These are phyloP conservation scores for Conringia planisiliqua DNA, from an alignment of 345 rosid genomes.

Conservation along the genomic window DNA sequence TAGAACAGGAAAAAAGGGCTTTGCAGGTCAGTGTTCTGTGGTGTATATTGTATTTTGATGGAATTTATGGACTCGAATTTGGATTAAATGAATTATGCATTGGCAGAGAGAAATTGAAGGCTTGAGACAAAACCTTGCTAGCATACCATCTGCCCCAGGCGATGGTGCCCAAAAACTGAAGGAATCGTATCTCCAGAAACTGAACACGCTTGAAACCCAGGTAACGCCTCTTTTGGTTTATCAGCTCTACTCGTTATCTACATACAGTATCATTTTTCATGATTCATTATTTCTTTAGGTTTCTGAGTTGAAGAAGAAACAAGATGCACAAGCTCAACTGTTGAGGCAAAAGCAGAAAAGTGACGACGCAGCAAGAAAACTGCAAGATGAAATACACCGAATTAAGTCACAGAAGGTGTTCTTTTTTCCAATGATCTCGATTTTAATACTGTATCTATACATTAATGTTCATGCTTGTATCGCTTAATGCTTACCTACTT, in stretches of 20 bases:
- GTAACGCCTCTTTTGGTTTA: conserved; percentile 37
- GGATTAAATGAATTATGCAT: conserved; percentile 18
- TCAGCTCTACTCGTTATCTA: not conserved
- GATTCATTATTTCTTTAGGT: conserved; percentile 46
- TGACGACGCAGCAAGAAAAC: conserved; percentile 76
- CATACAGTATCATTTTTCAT: not conserved
- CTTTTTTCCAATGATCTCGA: not conserved
- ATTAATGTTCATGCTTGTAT: not conserved
- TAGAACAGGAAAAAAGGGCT: conserved; percentile 78
- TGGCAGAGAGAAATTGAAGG: conserved; percentile 90
- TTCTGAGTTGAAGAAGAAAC: conserved; percentile 84
- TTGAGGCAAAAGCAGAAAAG: conserved; percentile 96
- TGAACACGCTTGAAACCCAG: conserved; percentile 85
- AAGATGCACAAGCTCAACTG: conserved; percentile 92
- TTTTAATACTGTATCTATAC: not conserved
- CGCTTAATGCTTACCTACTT: not conserved
- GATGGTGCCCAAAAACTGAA: conserved; percentile 83
- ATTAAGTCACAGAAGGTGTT: conserved; percentile 81
- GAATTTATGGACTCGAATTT: not conserved
- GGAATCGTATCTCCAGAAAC: conserved; percentile 83
- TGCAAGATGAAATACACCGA: conserved; percentile 91
- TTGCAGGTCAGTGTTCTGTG: conserved; percentile 60
- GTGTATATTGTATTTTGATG: not conserved
- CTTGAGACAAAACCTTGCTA: conserved; percentile 63
- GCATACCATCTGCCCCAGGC: conserved; percentile 69